Evolutionary conservation across 805 yeast species (phyloP).

Genomic region (Ogataea corticis): DNA sequence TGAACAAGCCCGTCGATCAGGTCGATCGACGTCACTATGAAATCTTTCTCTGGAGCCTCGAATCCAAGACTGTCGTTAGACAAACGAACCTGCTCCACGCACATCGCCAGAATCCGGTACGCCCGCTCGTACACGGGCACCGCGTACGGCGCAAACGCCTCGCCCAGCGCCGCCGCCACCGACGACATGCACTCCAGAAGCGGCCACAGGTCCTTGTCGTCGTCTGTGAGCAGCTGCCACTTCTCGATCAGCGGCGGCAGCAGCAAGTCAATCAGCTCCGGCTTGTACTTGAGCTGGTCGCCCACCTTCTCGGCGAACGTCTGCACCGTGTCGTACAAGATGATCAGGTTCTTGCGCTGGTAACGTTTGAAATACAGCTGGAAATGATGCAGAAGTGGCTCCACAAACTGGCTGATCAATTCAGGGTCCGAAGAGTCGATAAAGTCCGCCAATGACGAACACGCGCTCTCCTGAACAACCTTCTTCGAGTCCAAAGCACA

Average conservation of each 20-base stretch:
- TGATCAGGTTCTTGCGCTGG: conserved; percentile 77
- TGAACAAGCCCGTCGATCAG: conserved; percentile 90
- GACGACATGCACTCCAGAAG: conserved; percentile 89
- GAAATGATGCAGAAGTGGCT: conserved; percentile 68
- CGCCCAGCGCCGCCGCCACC: conserved; percentile 85
- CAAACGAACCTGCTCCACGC: conserved; percentile 65
- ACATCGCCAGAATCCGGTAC: conserved; percentile 61
- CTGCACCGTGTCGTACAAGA: conserved; percentile 87
- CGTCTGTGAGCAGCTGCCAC: conserved; percentile 77
- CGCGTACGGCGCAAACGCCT: conserved; percentile 85
- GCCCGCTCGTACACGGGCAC: conserved; percentile 82
- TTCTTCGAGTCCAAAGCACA: conserved; percentile 83
- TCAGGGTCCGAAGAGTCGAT: conserved; percentile 72
- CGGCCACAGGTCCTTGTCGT: conserved; percentile 88
- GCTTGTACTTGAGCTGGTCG: conserved; percentile 51
- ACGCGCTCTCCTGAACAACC: conserved; percentile 94
- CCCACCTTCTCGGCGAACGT: conserved; percentile 82
- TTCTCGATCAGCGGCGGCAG: conserved; percentile 80
- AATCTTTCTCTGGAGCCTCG: conserved; percentile 85
- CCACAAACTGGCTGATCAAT: conserved; percentile 61
- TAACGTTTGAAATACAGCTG: conserved; percentile 72
- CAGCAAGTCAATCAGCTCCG: conserved; percentile 56
- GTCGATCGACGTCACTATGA: conserved; percentile 85
- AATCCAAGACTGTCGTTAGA: conserved; percentile 65
- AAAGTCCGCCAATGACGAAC: conserved; percentile 80